Base-by-base conservation (phyloP, 2,329 filamentous ascomycete species). In the Acrocalymma vagum region DNA sequence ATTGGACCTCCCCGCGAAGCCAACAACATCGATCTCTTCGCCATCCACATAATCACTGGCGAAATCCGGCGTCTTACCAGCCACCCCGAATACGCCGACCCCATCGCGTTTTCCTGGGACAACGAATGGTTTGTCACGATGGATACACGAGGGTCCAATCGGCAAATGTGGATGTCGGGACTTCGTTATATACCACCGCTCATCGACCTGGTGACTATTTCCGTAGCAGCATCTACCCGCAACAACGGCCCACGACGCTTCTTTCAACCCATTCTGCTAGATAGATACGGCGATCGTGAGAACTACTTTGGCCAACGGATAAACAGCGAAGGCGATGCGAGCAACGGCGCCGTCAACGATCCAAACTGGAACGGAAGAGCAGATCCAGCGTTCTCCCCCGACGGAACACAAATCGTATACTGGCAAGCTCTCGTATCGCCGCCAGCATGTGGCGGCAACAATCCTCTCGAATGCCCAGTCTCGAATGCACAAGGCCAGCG, bases 321-420 rank as follows among this genome's bases (percentile, higher is more conserved):
- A n/a, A 78, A 77, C 25, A 62, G 49, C 1, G 71, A 38, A 49
- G 48, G 48, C 14, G 29, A 51, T 15, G 40, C 28, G 11, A 30
- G 31, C 17, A 7, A 17, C 10, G 36, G 36, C 8, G 22, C 24
- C 10, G 42, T 72, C 15, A 72, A 74, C 38, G 74, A 78, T 39
- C 69, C 74, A 0, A 62, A 74, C 17, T 78, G 75, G 75, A 78
- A 78, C 47, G 75, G 60, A 5, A 53, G 58, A 10, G 76, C 75
- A 4, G 75, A 78, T 48, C 76, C 72, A 3, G 58, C 51, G 5
- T 74, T 60, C 33, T 71, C 69, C 1, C 59, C 53, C 1, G 75
- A 78, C 45, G 65, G 69, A 7, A 77, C 73, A 0, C 48, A 58
- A 2, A 64, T 78, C 20, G 68, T 66, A 0, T 78, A 72, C 48